These are phyloP conservation scores for Podospora bellae-mahoneyi DNA, from an alignment of 495 filamentous ascomycete genomes.

Conservation along the genomic window DNA sequence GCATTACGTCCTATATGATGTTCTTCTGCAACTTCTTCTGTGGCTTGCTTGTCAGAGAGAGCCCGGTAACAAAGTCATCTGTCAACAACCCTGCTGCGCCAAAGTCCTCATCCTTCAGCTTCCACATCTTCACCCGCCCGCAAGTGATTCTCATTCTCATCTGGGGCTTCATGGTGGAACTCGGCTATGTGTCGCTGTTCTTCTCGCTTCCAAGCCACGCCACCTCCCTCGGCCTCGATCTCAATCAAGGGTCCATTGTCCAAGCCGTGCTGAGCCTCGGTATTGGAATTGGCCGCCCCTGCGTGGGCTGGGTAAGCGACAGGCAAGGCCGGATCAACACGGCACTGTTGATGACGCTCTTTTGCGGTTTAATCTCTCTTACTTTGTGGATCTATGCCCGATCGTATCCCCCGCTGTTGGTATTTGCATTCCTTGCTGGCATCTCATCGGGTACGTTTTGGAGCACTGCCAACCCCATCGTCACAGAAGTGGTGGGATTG, in stretches of 20 bases:
- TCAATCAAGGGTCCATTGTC: slow-evolving; percentile 61
- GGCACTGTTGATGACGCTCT: slow-evolving; percentile 32
- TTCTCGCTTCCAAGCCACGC: slow-evolving; percentile 67
- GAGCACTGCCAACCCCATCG: slow-evolving; percentile 67
- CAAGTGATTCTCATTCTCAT: slow-evolving; percentile 48
- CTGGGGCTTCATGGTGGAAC: slow-evolving; percentile 65
- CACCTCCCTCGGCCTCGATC: slow-evolving; percentile 52
- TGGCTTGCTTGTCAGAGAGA: slow-evolving; percentile 54
- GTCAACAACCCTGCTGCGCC: slow-evolving; percentile 18
- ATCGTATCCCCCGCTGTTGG: slow-evolving; percentile 60
- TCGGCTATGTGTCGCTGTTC: slow-evolving; percentile 63
- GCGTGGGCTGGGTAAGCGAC: slow-evolving; percentile 64
- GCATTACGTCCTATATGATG: slow-evolving; percentile 53
- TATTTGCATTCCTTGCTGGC: slow-evolving; percentile 62
- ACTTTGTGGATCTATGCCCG: slow-evolving; percentile 65
- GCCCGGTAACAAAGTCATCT: slow-evolving; percentile 46
- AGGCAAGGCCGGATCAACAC: slow-evolving; percentile 61
- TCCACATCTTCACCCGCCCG: not conserved
- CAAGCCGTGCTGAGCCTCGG: slow-evolving; percentile 66
- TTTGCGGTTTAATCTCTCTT: slow-evolving; percentile 41
- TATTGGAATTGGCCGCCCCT: slow-evolving; percentile 59
- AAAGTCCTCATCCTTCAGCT: slow-evolving; percentile 31
- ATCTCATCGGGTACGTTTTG: slow-evolving; percentile 68
- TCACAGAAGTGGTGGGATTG: slow-evolving; percentile 73
- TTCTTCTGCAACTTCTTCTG: slow-evolving; percentile 52